Evolutionary conservation across 306 rosid species (phyloP).

Genomic region (Gastrolobium bilobum): DNA sequence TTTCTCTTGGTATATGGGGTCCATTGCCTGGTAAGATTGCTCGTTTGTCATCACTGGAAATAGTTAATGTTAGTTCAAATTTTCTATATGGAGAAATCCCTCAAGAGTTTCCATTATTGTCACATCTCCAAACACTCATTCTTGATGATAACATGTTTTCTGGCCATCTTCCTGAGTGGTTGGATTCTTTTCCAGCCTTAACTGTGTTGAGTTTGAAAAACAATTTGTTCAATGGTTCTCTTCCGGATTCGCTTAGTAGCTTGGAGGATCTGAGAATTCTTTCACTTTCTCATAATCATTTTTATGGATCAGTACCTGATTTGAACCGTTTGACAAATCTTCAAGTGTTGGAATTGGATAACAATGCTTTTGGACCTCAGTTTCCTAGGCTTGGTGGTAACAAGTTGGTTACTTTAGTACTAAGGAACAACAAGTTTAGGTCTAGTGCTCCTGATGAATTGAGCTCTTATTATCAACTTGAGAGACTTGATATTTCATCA

Average conservation of each 20-base stretch:
- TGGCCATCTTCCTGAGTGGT: slow-evolving; percentile 72
- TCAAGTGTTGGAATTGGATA: slow-evolving; percentile 85
- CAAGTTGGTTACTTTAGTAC: slow-evolving; percentile 75
- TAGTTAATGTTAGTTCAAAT: slow-evolving; percentile 84
- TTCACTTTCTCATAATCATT: slow-evolving; percentile 75
- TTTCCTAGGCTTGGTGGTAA: slow-evolving; percentile 79
- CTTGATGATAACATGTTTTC: slow-evolving; percentile 82
- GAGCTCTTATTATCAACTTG: slow-evolving; percentile 71
- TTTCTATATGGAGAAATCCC: slow-evolving; percentile 80
- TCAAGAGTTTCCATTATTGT: slow-evolving; percentile 64
- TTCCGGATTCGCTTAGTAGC: slow-evolving; percentile 66
- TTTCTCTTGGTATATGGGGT: slow-evolving; percentile 94
- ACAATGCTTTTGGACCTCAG: slow-evolving; percentile 82
- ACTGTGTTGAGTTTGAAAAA: slow-evolving; percentile 78
- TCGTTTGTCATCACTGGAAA: slow-evolving; percentile 75
- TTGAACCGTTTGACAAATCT: slow-evolving; percentile 75
- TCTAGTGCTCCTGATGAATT: slow-evolving; percentile 74
- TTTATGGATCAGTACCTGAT: slow-evolving; percentile 82
- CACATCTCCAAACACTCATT: slow-evolving; percentile 76
- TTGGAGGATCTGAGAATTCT: slow-evolving; percentile 77
- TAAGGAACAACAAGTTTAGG: slow-evolving; percentile 83
- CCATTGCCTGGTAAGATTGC: slow-evolving; percentile 73
- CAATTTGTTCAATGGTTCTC: slow-evolving; percentile 73
- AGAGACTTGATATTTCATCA: slow-evolving; percentile 68
- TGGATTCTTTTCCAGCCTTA: slow-evolving; percentile 67